Base-by-base conservation (phyloP, 768 basidiomycete species). In the Suillus occidentalis region DNA sequence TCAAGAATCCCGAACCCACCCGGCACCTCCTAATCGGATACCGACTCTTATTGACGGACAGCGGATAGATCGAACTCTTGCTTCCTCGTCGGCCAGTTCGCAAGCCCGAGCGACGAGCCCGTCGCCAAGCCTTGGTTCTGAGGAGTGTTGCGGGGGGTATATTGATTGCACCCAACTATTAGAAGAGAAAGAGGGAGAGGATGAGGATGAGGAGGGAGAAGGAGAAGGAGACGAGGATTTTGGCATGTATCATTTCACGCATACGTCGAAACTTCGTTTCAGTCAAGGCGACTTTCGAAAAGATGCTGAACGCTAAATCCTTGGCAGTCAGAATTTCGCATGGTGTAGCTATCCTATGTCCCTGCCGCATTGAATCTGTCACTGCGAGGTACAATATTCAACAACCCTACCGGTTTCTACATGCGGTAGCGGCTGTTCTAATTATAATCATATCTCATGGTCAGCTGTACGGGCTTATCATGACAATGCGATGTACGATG, bases 141-240 rank as follows among this genome's bases (percentile, higher is more conserved):
- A 85, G n/a, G 82, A 85, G 25, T 85, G 83, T 72, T 84, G 83
- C 69, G 84, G 82, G 43, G 84, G 85, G 9, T 77, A 83, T 36
- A 59, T 86, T 60, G 84, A 85, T 68, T 84, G 84, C 71, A 74
- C 75, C 20, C 78, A 77, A 22, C 76, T 84, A 28, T 72, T 72
- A 65, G 78, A 77, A 66, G 72, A 76, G 34, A 72, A 70, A 16
- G 69, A 58, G 14, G n/a, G 5, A 2, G 22, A 40, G 1, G 37
- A 6, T 7, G 14, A 68, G 56, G 71, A 70, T 25, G 60, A 53
- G 14, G 67, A 67, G 40, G 53, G n/a, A 34, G 53, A 34, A 60
- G 39, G 18, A 13, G 22, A 42, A 18, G 25, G 18, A 22, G 25
- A 59, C 12, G 18, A 59, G 12, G 39, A 28, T 59, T 40, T 9